Conservation (phyloP, 768 basidiomycete genomes). For the Boletus subparvulus region DNA sequence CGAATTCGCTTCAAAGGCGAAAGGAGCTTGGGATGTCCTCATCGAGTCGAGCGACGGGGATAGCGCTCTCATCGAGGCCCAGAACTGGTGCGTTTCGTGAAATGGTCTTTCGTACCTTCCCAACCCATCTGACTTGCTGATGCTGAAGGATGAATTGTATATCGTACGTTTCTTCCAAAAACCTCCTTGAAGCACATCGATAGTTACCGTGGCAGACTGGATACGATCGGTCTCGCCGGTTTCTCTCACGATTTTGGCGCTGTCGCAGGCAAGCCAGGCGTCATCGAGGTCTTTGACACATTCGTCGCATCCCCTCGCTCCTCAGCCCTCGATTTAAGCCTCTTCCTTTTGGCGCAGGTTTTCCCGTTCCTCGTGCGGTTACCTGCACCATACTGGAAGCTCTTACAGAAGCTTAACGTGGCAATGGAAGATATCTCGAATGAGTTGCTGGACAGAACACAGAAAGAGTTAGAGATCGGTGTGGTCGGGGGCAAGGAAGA, state of each 20-base stretch:
- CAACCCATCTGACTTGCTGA: not conserved
- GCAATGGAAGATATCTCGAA: slow-evolving; percentile 42
- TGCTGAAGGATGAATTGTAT: slow-evolving; percentile 34
- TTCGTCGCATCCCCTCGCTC: slow-evolving; percentile 23
- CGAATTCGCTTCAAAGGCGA: slow-evolving; percentile 19
- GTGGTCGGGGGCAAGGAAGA: slow-evolving; percentile 20
- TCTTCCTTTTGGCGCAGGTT: slow-evolving; percentile 37
- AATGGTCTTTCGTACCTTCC: not conserved
- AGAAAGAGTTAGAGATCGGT: slow-evolving; percentile 30
- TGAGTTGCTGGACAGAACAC: slow-evolving; percentile 36
- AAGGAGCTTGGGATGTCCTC: slow-evolving; percentile 31
- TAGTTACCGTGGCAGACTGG: slow-evolving; percentile 38
- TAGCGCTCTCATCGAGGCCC: slow-evolving; percentile 34
- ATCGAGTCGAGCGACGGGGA: slow-evolving; percentile 17
- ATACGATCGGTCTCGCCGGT: slow-evolving; percentile 57
- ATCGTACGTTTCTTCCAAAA: slow-evolving; percentile 23
- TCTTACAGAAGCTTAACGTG: slow-evolving; percentile 31
- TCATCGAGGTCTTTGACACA: slow-evolving; percentile 42
- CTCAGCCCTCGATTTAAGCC: slow-evolving; percentile 26
- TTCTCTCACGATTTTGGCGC: slow-evolving; percentile 58
- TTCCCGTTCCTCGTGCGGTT: slow-evolving; percentile 38
- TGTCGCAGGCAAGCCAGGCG: slow-evolving; percentile 46
- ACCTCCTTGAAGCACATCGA: not conserved
- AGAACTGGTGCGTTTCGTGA: slow-evolving; percentile 27
- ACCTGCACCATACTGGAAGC: slow-evolving; percentile 35